A percentile compares a stretch with the other conserved stretches of the same genome.
Conservation (phyloP, 177 flowering plant genomes). For the Vitis hybrid region DNA sequence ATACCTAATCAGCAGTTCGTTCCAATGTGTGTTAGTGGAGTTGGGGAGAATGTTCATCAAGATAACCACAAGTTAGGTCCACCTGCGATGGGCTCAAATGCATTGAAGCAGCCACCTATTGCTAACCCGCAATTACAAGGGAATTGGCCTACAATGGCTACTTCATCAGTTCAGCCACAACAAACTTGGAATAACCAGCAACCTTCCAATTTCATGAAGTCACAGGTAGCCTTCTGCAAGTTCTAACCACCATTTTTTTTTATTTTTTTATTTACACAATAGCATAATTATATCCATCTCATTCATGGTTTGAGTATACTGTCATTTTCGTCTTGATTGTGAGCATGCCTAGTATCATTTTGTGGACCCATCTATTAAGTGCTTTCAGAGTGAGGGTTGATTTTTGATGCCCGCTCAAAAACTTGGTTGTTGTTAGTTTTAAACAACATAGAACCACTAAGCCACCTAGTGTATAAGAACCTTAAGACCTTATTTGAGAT, state of each 20-base stretch:
- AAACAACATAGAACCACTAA: no score
- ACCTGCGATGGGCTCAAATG: constrained; percentile 3
- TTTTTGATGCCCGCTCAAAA: no score
- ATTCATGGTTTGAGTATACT: no score
- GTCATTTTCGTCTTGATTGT: no score
- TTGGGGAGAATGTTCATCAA: constrained; percentile 18
- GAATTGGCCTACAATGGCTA: constrained; percentile 10
- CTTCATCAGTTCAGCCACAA: constrained; percentile 20
- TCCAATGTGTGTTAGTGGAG: constrained; percentile 18
- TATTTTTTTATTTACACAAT: background rate
- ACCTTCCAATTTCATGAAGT: constrained; percentile 1
- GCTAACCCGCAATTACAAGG: constrained; percentile 19
- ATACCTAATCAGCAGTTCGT: constrained; percentile 25
- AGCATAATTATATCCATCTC: background rate
- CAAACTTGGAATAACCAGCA: constrained; percentile 21
- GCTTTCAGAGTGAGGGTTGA: no score
- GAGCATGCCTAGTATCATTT: no score
- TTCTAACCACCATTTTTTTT: background rate
- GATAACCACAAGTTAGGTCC: constrained; percentile 13
- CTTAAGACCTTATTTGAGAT: no score
- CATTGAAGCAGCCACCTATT: constrained; percentile 4
- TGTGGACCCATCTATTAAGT: no score
- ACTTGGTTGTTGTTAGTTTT: no score
- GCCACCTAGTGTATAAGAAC: no score
- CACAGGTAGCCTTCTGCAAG: constrained; percentile 26